Base-by-base conservation (phyloP, 257 asterid species). In the Jasminum sambac region DNA sequence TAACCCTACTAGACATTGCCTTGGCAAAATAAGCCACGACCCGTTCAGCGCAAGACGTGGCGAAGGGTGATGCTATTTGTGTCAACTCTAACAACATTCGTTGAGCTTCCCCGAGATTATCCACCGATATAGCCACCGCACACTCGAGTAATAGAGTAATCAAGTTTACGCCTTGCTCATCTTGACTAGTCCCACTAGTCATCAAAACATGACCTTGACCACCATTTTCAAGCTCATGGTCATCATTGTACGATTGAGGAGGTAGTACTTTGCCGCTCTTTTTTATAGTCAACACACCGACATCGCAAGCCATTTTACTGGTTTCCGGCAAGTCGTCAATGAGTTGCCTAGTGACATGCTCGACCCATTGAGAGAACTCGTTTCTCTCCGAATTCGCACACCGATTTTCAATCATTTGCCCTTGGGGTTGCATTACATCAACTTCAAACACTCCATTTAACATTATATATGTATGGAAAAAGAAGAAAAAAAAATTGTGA, bases 91-190 rank as follows among this genome's bases (percentile, higher is more conserved):
- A 93, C 24, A 91, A 76, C 89, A 88, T 82, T 46, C 78, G 69
- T 36, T 88, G 90, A n/a, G 96, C 97, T 67, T 87, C 96, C 0
- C 87, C 86, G 10, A 91, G 70, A 24, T 87, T 87, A 61, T 89
- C 97, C 0, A 84, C 87, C 0, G 96, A 91, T 62, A 91, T 77
- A 21, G 96, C 90, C 0, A 89, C 97, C 1, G 96, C 95, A 66
- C 94, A 86, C 64, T 91, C 98, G 46, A 91, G 30, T 2, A 89
- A 77, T 8, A 76, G 81, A 0, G 88, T 79, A 13, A 89, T 83
- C 69, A 83, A 75, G 71, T 72, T 76, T 70, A 89, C 39, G 55
- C 85, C 84, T 34, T 68, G 82, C 5, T 86, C 95, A 9, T 79
- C 88, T 7, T 63, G 6, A 3, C 23, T 62, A 14, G 16, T 30